phyloP scores from a whole-genome alignment of 495 filamentous ascomycete species.

The Sabuloglossum arenarium region DNA sequence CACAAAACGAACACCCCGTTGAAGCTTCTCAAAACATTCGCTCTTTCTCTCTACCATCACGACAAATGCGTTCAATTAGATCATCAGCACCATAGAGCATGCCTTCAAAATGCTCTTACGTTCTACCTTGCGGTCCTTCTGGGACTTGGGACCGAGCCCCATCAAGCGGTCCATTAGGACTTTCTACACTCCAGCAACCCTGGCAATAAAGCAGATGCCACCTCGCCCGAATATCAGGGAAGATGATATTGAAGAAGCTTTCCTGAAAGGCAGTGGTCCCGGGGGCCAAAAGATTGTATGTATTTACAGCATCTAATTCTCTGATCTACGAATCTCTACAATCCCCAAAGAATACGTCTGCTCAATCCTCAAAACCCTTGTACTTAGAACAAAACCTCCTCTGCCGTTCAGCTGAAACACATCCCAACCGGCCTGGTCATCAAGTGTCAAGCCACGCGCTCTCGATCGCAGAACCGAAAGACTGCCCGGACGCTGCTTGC shows the following conservation, averaged over 20 bases:
- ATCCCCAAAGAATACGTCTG: background rate
- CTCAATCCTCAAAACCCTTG: background rate
- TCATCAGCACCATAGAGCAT: background rate
- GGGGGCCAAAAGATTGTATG: constrained; percentile 84
- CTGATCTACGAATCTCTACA: background rate
- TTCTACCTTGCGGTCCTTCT: background rate
- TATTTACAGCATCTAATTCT: background rate
- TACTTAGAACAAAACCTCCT: constrained; percentile 84
- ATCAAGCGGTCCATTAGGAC: background rate
- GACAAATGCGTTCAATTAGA: background rate
- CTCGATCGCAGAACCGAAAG: constrained; percentile 71
- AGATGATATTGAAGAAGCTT: constrained; percentile 57
- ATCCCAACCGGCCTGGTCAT: constrained; percentile 73
- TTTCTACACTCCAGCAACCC: background rate
- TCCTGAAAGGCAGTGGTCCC: constrained; percentile 80
- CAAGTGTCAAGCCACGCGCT: constrained; percentile 82
- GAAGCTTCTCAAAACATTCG: background rate
- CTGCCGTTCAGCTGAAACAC: constrained; percentile 85
- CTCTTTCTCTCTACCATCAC: background rate
- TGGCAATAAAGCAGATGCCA: constrained; percentile 38
- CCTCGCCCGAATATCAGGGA: constrained; percentile 56
- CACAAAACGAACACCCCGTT: background rate
- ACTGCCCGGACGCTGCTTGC: constrained; percentile 62
- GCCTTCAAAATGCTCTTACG: background rate
- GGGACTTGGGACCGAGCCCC: background rate